Percentiles rank a stretch among this genome's conserved stretches.
These are phyloP conservation scores for Sarocladiaceae sp. DNA, from an alignment of 2,329 filamentous ascomycete genomes.

Conservation along the genomic window DNA sequence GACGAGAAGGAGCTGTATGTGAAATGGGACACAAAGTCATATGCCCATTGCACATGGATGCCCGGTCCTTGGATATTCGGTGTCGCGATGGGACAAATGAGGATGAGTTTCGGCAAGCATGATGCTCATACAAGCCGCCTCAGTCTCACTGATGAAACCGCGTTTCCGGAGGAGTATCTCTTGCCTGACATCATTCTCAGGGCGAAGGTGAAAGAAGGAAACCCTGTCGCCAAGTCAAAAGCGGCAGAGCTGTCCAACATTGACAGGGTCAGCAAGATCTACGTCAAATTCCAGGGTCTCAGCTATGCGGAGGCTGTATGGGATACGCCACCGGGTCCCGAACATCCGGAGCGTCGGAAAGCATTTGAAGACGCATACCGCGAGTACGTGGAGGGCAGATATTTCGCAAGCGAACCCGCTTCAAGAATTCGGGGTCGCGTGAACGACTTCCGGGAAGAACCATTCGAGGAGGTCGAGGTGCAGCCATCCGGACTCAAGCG, in stretches of 20 bases:
- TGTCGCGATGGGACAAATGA: conserved; percentile 55
- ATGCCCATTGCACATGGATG: conserved; percentile 80
- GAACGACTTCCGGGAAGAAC: conserved; percentile 54
- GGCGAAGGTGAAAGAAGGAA: conserved; percentile 50
- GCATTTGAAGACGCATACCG: conserved; percentile 80
- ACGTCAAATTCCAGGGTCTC: conserved; percentile 89
- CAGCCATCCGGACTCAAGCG: conserved; percentile 71
- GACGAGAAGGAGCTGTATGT: conserved; percentile 88
- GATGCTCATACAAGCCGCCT: conserved; percentile 51
- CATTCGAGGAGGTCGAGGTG: conserved; percentile 62
- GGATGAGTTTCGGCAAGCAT: conserved; percentile 69
- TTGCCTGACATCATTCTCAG: conserved; percentile 85
- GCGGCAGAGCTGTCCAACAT: conserved; percentile 67
- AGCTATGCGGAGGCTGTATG: conserved; percentile 87
- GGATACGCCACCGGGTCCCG: conserved; percentile 63
- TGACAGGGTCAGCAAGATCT: conserved; percentile 63
- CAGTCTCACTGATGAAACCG: conserved; percentile 66
- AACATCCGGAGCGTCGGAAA: conserved; percentile 56
- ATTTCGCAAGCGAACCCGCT: conserved; percentile 52
- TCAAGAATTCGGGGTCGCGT: conserved; percentile 61
- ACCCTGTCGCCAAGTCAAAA: conserved; percentile 48
- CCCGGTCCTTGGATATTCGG: conserved; percentile 86
- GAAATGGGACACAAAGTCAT: conserved; percentile 78
- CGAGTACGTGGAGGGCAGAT: conserved; percentile 75
- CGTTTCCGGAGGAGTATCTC: conserved; percentile 81